Evolutionary conservation across 2,329 filamentous ascomycete species (phyloP).

Genomic region (Chaetomiaceae sp.): DNA sequence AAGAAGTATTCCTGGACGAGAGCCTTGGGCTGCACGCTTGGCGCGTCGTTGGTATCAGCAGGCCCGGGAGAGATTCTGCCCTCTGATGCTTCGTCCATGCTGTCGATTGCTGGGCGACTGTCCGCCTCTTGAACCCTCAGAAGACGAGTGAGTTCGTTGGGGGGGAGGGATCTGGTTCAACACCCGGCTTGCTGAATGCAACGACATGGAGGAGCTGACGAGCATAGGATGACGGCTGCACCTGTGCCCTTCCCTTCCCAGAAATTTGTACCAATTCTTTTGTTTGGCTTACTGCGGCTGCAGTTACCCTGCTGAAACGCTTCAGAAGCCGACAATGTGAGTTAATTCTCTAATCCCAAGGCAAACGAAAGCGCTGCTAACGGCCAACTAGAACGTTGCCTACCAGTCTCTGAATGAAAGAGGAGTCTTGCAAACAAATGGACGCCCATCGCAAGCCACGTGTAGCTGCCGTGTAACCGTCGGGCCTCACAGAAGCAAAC

Average conservation of each 20-base stretch:
- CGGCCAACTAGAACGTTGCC: no score
- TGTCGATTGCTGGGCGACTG: neutral
- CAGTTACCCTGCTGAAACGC: no score
- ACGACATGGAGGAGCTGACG: neutral
- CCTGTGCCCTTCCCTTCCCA: neutral
- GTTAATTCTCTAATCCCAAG: no score
- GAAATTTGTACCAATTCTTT: no score
- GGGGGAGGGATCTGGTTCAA: neutral
- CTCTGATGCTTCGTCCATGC: neutral
- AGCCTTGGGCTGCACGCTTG: neutral
- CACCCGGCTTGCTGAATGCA: neutral
- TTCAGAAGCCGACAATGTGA: no score
- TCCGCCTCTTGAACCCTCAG: neutral
- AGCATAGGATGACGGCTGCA: neutral
- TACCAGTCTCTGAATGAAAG: no score
- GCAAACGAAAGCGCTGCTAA: no score
- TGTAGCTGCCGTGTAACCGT: no score
- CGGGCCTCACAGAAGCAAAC: no score
- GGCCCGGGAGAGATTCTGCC: neutral
- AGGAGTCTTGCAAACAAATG: no score
- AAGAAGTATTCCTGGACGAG: slow-evolving; percentile 3
- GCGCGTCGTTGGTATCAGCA: neutral
- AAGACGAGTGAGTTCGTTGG: neutral
- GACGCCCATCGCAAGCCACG: no score
- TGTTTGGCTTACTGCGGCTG: no score